These are phyloP conservation scores for Hanseniaspora nectarophila DNA, from an alignment of 805 yeast genomes.

Conservation along the genomic window DNA sequence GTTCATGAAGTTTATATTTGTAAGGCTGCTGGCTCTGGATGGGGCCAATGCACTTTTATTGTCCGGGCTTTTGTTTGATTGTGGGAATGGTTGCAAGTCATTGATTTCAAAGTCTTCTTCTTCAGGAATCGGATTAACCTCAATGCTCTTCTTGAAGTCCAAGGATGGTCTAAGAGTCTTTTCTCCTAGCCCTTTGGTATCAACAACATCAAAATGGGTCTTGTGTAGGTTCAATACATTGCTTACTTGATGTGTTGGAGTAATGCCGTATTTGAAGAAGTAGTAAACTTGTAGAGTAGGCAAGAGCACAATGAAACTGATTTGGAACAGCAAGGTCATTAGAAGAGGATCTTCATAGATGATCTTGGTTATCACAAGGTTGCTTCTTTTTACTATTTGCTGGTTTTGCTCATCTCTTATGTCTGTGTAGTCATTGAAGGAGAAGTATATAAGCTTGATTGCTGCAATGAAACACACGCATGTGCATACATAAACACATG, in stretches of 20 bases:
- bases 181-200: neutral
- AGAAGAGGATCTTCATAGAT: constrained; percentile 16
- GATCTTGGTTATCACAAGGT: neutral
- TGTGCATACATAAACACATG: constrained; percentile 3
- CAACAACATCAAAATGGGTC: neutral
- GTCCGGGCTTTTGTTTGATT: neutral
- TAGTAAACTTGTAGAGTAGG: constrained; percentile 17
- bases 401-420: constrained; percentile 8
- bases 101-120: constrained; percentile 6
- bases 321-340: constrained; percentile 20
- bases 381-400: neutral
- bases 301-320: constrained; percentile 21
- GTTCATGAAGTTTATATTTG: neutral
- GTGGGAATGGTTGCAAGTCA: constrained; percentile 12
- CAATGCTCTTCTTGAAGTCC: neutral
- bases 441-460: constrained; percentile 8
- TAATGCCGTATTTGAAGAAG: constrained; percentile 10
- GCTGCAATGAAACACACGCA: neutral
- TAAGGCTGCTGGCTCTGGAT: neutral
- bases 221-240: constrained; percentile 5
- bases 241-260: constrained; percentile 10
- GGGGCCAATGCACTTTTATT: neutral
- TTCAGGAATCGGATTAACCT: too few species aligned
- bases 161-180: neutral
- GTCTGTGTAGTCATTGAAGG: constrained; percentile 2